Base-by-base conservation (phyloP, 352 stramenopile species). In the Hyaloperonospora brassicae region DNA sequence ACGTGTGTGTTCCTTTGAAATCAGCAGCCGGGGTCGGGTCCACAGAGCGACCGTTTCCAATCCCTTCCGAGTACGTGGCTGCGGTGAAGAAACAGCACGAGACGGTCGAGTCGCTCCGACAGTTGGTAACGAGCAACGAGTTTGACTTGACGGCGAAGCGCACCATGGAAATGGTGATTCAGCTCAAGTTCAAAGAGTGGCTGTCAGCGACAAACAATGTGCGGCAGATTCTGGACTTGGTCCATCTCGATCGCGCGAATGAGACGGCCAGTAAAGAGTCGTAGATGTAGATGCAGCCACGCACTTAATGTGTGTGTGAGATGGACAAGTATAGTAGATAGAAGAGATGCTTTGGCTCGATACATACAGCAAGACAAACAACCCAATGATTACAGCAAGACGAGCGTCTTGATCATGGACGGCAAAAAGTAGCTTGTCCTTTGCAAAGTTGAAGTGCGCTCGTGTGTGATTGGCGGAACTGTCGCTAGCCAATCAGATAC, bases 171-270 rank as follows among this genome's bases (percentile, higher is more conserved):
- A 75, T 77, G 54, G 75, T 89, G 47, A 87, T 93, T 52, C 80
- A 93, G 60, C 60, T 77, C 50, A 78, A 76, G 27, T 92, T 91
- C 57, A 89, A 89, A 63, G 85, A 96, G 60, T 96, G 87, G 87
- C 75, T 96, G 13, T 82, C 84, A 13, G 62, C 79, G 8, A 91
- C 85, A 14, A 87, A 84, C 54, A 91, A 95, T 45, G 74, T 87
- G 52, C 76, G 87, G 7, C 85, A 96, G 67, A 86, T 96, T 23
- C 71, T 95, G 24, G 87, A 96, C 52, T 66, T 96, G 9, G 84
- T 96, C 47, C 76, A 93, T 11, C 76, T 93, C 22, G 82, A 93
- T 59, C 72, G 69, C 24, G 58, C 57, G 25, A 72, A 68, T 51
- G 62, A 67, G 2, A 17, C 44, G 7, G 47, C 13, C 23, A 58